phyloP scores from a whole-genome alignment of 2,329 filamentous ascomycete species.

The Calonectria naviculata region DNA sequence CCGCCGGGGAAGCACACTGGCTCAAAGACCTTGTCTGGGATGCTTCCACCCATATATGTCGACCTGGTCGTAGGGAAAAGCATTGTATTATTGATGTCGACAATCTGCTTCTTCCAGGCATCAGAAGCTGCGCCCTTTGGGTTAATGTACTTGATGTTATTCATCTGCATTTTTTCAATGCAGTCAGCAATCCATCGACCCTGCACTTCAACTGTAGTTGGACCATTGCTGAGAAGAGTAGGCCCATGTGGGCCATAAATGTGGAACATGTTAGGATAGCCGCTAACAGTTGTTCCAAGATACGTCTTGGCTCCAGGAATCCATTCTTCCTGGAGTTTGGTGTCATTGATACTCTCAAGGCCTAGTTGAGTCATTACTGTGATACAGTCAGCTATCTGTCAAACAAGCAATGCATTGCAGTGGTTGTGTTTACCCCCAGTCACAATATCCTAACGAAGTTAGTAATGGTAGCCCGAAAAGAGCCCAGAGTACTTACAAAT shows the following conservation, averaged over 20 bases:
- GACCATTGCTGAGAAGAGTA: conserved; percentile 66
- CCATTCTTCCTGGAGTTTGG: conserved; percentile 56
- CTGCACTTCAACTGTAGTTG: conserved; percentile 64
- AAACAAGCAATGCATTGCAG: background rate
- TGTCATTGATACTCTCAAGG: conserved; percentile 52
- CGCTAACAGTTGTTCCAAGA: conserved; percentile 55
- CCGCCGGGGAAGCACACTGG: conserved; percentile 60
- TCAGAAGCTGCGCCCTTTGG: conserved; percentile 56
- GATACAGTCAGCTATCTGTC: background rate
- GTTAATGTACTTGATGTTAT: conserved; percentile 62
- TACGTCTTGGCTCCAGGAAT: conserved; percentile 53
- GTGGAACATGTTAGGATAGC: conserved; percentile 63
- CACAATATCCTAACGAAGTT: conserved; percentile 42
- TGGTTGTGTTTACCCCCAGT: conserved; percentile 45
- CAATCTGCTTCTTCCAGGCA: conserved; percentile 61
- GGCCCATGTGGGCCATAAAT: conserved; percentile 68
- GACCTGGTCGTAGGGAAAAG: conserved; percentile 61
- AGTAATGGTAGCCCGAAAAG: background rate
- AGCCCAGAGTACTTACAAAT: conserved; percentile 48
- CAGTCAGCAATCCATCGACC: conserved; percentile 65
- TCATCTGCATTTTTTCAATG: conserved; percentile 59
- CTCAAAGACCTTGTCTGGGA: conserved; percentile 65
- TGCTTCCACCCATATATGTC: conserved; percentile 67
- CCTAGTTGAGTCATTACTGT: conserved; percentile 57
- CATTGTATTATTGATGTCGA: conserved; percentile 56